Conservation (phyloP, 2,329 filamentous ascomycete genomes). For the Aspergillus sergii region DNA sequence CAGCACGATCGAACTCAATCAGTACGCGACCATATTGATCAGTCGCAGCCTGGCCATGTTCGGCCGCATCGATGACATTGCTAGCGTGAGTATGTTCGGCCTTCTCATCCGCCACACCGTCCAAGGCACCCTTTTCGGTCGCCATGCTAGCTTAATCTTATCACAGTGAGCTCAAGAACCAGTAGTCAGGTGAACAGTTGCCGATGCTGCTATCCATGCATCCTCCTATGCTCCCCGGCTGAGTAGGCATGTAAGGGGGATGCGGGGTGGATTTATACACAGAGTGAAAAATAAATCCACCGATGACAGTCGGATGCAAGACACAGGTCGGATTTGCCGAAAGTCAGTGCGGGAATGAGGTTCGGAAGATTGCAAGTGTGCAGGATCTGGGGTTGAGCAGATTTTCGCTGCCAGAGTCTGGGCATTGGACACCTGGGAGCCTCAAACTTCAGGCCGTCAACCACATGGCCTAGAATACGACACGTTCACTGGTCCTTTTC, state of each 20-base stretch:
- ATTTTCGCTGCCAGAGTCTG: slow-evolving; percentile 2
- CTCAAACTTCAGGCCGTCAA: background rate
- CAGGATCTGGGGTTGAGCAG: slow-evolving; percentile 12
- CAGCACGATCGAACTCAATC: slow-evolving; percentile 57
- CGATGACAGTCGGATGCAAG: slow-evolving; percentile 6
- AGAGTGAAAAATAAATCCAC: background rate
- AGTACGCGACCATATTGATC: slow-evolving; percentile 56
- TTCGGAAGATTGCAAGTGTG: background rate
- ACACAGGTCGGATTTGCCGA: slow-evolving; percentile 15
- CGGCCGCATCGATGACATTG: slow-evolving; percentile 35
- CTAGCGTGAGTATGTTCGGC: slow-evolving; percentile 12
- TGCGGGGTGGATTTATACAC: slow-evolving; percentile 11
- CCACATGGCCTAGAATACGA: background rate
- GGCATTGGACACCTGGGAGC: background rate
- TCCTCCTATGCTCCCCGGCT: background rate
- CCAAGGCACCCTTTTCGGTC: background rate
- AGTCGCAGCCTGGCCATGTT: slow-evolving; percentile 50
- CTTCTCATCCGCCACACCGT: slow-evolving; percentile 25
- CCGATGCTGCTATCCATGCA: background rate
- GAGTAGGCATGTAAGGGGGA: background rate
- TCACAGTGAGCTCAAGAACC: background rate
- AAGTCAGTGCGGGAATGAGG: slow-evolving; percentile 4
- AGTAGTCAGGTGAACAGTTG: background rate
- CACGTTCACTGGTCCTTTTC: background rate
- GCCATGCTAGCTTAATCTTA: slow-evolving; percentile 6